These are phyloP conservation scores for Colletotrichum melonis DNA, from an alignment of 2,329 filamentous ascomycete species.

Conservation along the genomic window DNA sequence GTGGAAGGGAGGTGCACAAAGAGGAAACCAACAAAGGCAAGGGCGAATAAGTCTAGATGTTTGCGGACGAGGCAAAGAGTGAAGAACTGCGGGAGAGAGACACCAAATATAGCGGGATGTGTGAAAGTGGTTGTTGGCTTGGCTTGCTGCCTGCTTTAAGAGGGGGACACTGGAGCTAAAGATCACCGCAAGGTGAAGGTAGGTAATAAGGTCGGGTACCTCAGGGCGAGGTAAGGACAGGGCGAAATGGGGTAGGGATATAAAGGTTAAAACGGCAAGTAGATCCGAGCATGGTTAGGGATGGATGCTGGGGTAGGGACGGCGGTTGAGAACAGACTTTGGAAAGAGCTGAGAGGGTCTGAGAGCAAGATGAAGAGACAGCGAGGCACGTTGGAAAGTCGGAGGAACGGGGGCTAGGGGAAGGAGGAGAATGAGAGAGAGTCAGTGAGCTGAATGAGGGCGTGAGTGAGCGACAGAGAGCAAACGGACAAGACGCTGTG, in stretches of 20 bases:
- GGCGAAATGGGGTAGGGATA: constrained; percentile 7
- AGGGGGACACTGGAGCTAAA: neutral
- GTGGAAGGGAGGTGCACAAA: neutral
- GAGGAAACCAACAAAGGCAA: constrained; percentile 8
- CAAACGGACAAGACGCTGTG: neutral
- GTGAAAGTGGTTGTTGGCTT: neutral
- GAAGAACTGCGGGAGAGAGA: neutral
- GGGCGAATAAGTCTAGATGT: neutral
- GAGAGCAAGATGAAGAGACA: constrained; percentile 5
- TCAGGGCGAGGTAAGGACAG: neutral
- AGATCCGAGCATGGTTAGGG: constrained; percentile 25
- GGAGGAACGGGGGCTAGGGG: neutral
- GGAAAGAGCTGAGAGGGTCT: constrained; percentile 9
- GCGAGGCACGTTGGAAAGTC: neutral
- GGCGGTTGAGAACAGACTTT: constrained; percentile 31
- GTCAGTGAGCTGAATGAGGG: neutral
- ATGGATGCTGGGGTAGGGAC: constrained; percentile 3
- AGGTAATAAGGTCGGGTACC: neutral
- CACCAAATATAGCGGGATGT: constrained; percentile 8
- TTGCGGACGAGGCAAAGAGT: constrained; percentile 9
- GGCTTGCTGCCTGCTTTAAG: neutral
- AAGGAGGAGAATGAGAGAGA: neutral
- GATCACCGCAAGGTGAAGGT: constrained; percentile 12
- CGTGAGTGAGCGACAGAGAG: neutral
- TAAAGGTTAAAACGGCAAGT: constrained; percentile 30